These are phyloP conservation scores for Suhomyces bribrorum DNA, from an alignment of 1,139 yeast species.

Conservation along the genomic window DNA sequence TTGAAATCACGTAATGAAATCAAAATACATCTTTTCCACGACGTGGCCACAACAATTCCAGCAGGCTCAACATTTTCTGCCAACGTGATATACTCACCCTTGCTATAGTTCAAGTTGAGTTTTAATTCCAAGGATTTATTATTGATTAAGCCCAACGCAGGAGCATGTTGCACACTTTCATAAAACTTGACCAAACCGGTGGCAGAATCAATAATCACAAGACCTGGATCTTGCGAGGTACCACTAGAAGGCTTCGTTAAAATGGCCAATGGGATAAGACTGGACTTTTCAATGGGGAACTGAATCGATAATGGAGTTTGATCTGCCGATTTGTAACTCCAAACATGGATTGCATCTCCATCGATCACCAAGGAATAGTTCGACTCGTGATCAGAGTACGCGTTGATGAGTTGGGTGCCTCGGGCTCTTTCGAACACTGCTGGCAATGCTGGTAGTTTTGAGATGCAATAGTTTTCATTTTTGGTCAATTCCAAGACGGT, in stretches of 20 bases:
- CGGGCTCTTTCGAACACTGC: conserved; percentile 32
- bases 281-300: conserved; percentile 33
- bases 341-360: conserved; percentile 56
- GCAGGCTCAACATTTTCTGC: conserved; percentile 72
- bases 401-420: conserved; percentile 33
- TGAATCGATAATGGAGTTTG: conserved; percentile 57
- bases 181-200: conserved; percentile 61
- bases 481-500: conserved; percentile 54
- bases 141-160: conserved; percentile 62
- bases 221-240: conserved; percentile 62
- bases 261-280: conserved; percentile 53
- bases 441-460: conserved; percentile 62
- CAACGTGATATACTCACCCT: conserved; percentile 57
- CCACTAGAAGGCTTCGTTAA: conserved; percentile 69
- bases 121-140: conserved; percentile 40
- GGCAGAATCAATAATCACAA: conserved; percentile 57
- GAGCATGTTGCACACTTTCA: conserved; percentile 68
- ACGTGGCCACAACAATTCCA: conserved; percentile 72
- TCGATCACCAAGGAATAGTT: conserved; percentile 58
- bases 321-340: conserved; percentile 69
- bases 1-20: conserved; percentile 65
- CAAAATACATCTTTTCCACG: conserved; percentile 65
- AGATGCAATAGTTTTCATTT: conserved; percentile 59
- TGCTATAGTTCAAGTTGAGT: conserved; percentile 37
- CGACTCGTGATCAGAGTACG: conserved; percentile 55